A percentile compares a stretch with the other conserved stretches of the same genome.
Evolutionary conservation across 495 filamentous ascomycete species (phyloP).

Genomic region (Articulospora tetracladia): DNA sequence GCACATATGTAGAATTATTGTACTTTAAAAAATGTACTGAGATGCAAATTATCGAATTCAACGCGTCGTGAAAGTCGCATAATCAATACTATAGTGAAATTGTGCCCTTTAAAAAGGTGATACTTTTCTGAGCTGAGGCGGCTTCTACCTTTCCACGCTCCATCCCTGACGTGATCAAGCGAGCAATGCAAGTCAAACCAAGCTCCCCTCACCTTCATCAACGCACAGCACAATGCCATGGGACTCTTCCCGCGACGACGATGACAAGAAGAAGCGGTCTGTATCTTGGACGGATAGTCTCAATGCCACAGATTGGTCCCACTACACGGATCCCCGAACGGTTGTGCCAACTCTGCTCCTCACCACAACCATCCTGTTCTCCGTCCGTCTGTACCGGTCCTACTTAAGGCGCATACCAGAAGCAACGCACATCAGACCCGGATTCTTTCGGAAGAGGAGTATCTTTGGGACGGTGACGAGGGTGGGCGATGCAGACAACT

Average conservation of each 20-base stretch:
- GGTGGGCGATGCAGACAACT: conserved; percentile 95
- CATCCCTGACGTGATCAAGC: not conserved
- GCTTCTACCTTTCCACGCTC: too few relatives aligned
- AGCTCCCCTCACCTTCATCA: conserved; percentile 3
- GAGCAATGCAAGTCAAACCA: not conserved
- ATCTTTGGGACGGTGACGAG: conserved; percentile 84
- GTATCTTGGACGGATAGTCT: conserved; percentile 48
- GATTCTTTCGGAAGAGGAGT: conserved; percentile 63
- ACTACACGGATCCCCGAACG: conserved; percentile 62
- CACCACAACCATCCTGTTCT: conserved; percentile 58
- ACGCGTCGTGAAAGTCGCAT: not conserved
- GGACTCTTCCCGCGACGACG: conserved; percentile 18
- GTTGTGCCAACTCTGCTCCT: conserved; percentile 66
- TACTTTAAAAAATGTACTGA: not conserved
- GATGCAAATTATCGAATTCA: not conserved
- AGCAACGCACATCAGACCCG: conserved; percentile 64
- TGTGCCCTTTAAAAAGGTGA: not conserved
- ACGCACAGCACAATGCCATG: conserved; percentile 24
- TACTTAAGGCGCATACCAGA: conserved; percentile 81
- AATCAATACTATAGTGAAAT: not conserved
- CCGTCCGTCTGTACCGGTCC: conserved; percentile 59
- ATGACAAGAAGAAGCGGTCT: conserved; percentile 31
- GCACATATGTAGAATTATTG: conserved; percentile 1
- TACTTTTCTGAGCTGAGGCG: not conserved
- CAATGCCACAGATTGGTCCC: conserved; percentile 58